These are phyloP conservation scores for Trichosporon coremiiforme DNA, from an alignment of 1,284 basidiomycete genomes.

Conservation along the genomic window DNA sequence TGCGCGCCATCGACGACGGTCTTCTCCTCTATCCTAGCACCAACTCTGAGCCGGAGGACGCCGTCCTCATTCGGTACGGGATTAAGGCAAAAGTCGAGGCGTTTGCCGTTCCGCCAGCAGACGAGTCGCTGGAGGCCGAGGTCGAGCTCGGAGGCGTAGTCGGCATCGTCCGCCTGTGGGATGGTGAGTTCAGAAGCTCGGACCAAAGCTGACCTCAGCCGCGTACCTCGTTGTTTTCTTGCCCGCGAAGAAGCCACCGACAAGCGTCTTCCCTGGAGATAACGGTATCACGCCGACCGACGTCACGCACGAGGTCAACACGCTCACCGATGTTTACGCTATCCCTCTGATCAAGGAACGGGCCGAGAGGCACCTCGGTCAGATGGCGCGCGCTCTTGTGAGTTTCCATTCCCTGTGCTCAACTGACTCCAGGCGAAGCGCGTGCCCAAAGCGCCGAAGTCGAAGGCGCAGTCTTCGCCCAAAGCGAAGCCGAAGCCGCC, in stretches of 20 bases:
- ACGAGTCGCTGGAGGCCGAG: slow-evolving; percentile 24
- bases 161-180: slow-evolving; percentile 55
- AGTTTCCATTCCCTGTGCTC: neutral
- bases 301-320: slow-evolving; percentile 40
- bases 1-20: slow-evolving; percentile 37
- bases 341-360: slow-evolving; percentile 43
- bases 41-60: slow-evolving; percentile 17
- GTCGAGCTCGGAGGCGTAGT: slow-evolving; percentile 53
- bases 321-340: slow-evolving; percentile 45
- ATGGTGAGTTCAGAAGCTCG: slow-evolving; percentile 39
- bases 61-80: slow-evolving; percentile 48
- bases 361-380: slow-evolving; percentile 33
- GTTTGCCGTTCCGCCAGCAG: slow-evolving; percentile 24
- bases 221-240: slow-evolving; percentile 55
- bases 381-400: slow-evolving; percentile 36
- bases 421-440: slow-evolving; percentile 31
- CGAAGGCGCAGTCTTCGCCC: slow-evolving; percentile 13
- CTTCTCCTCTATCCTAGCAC: slow-evolving; percentile 39
- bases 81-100: slow-evolving; percentile 45
- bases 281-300: slow-evolving; percentile 26
- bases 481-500: slow-evolving; percentile 27
- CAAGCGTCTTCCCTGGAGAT: slow-evolving; percentile 41
- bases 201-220: slow-evolving; percentile 35
- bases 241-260: slow-evolving; percentile 34
- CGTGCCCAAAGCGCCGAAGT: slow-evolving; percentile 27